These are phyloP conservation scores for Gossypium bickii DNA, from an alignment of 345 rosid genomes.

Conservation along the genomic window DNA sequence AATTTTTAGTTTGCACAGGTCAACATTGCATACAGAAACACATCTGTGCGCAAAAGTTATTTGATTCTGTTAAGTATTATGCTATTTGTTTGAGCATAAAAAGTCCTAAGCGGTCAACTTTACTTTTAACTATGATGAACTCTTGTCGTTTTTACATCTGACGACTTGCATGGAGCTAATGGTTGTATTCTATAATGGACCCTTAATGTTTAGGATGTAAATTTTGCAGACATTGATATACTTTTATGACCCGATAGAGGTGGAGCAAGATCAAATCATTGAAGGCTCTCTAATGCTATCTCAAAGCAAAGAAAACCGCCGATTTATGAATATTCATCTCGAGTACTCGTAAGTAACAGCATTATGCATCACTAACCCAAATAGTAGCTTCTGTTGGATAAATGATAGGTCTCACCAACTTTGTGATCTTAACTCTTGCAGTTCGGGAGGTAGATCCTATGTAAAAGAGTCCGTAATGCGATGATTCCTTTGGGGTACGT, in stretches of 20 bases:
- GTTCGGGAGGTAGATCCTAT: conserved; percentile 82
- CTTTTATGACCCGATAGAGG: conserved; percentile 85
- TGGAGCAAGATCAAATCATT: conserved; percentile 88
- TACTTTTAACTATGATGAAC: neutral
- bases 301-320: conserved; percentile 83
- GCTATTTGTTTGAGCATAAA: neutral
- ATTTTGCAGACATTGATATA: conserved; percentile 80
- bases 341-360: conserved; percentile 69
- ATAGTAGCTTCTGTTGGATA: conserved; percentile 1
- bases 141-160: neutral
- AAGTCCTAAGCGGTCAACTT: neutral
- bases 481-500: conserved; percentile 25
- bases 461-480: conserved; percentile 87
- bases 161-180: neutral
- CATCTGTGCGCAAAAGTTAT: neutral
- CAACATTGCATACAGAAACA: neutral
- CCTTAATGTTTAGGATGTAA: neutral
- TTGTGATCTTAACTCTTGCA: conserved; percentile 29
- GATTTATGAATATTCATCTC: conserved; percentile 94
- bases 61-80: neutral
- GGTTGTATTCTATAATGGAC: neutral
- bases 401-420: conserved; percentile 9
- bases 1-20: neutral
- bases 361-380: neutral
- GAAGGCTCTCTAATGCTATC: conserved; percentile 76